Percentiles rank a stretch among this genome's conserved stretches.
Conservation (phyloP, 2,329 filamentous ascomycete species). For the Alternaria sp. region DNA sequence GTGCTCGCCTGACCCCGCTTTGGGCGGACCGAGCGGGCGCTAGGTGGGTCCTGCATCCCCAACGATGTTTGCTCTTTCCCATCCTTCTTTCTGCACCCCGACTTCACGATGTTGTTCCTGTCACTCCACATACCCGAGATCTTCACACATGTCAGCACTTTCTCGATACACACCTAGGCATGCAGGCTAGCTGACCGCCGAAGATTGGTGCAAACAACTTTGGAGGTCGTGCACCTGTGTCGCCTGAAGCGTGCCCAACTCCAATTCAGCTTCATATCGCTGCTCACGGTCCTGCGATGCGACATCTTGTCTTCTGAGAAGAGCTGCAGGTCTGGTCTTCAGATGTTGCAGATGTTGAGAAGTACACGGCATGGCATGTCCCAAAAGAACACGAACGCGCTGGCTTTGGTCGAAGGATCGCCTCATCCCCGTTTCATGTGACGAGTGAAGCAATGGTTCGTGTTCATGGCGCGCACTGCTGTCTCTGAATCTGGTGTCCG, state of each 20-base stretch:
- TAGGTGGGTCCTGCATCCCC: neutral
- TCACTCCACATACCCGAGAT: neutral
- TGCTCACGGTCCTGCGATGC: neutral
- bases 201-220: neutral
- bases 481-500: neutral
- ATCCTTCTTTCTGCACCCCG: neutral
- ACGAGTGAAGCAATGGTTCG: neutral
- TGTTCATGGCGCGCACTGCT: neutral
- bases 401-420: neutral
- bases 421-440: neutral
- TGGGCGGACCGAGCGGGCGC: neutral
- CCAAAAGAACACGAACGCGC: neutral
- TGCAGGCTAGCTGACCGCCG: neutral
- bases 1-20: neutral
- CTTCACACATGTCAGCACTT: neutral
- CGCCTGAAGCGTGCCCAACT: neutral
- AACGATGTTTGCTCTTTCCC: slow-evolving; percentile 2
- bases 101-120: neutral
- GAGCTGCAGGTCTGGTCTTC: neutral
- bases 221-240: neutral
- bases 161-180: neutral
- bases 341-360: neutral
- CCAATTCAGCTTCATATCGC: neutral
- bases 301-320: neutral
- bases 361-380: neutral